phyloP scores from a whole-genome alignment of 169 alveolate species.

The Plasmodium relictum region DNA sequence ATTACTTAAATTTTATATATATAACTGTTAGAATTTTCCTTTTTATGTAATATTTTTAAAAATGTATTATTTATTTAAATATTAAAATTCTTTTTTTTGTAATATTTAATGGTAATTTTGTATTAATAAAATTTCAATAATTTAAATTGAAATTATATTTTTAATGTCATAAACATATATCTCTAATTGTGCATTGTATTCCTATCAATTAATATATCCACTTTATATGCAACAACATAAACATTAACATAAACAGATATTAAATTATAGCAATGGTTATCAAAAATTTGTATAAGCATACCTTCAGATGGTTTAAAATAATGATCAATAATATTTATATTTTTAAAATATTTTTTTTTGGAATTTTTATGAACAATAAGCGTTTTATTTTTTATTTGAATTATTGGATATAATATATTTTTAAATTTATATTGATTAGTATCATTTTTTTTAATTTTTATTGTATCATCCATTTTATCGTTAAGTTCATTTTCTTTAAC shows the following conservation, averaged over 20 bases:
- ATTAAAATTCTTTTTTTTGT: neutral
- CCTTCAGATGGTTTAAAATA: slow-evolving; percentile 62
- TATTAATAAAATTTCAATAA: too few relatives aligned
- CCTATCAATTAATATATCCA: slow-evolving; percentile 54
- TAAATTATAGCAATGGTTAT: slow-evolving; percentile 13
- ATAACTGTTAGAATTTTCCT: too few relatives aligned
- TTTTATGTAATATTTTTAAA: too few relatives aligned
- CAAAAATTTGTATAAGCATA: slow-evolving; percentile 50
- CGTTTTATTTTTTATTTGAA: slow-evolving; percentile 75
- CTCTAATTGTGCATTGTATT: neutral
- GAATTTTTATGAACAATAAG: slow-evolving; percentile 70
- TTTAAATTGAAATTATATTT: neutral
- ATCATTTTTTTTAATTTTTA: neutral
- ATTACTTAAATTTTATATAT: too few relatives aligned
- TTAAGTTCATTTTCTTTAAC: slow-evolving; percentile 32
- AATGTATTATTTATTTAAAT: neutral
- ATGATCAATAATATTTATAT: slow-evolving; percentile 51
- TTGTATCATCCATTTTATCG: neutral
- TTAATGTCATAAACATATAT: neutral
- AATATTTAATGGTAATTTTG: neutral
- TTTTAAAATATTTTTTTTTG: slow-evolving; percentile 52
- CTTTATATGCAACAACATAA: slow-evolving; percentile 69
- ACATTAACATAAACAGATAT: slow-evolving; percentile 51
- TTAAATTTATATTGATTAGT: slow-evolving; percentile 42
- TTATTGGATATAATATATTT: slow-evolving; percentile 45